phyloP scores from a whole-genome alignment of 106 monocot genomes.

The Alisma plantagoaquatica region DNA sequence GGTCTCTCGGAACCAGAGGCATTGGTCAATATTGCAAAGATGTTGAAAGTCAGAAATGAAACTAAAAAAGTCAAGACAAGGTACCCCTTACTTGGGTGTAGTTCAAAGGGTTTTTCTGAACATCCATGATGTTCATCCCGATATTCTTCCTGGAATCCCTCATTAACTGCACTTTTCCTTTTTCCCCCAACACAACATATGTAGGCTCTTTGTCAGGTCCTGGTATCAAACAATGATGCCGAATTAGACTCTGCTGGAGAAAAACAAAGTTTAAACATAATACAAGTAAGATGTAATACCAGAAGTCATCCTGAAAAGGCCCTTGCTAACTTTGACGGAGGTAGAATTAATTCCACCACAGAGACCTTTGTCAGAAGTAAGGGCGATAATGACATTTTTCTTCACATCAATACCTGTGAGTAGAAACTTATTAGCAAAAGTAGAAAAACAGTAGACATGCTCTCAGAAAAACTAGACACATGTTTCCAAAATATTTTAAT shows the following conservation, averaged over 20 bases:
- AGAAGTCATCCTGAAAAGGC: slow-evolving; percentile 63
- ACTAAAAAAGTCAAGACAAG: no score
- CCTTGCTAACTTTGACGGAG: slow-evolving; percentile 89
- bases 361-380: slow-evolving; percentile 95
- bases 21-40: no score
- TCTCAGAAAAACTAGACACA: no score
- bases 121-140: slow-evolving; percentile 46
- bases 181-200: slow-evolving; percentile 85
- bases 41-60: not conserved
- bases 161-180: slow-evolving; percentile 84
- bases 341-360: slow-evolving; percentile 98
- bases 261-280: no score
- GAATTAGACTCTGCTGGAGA: no score
- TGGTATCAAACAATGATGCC: slow-evolving; percentile 14
- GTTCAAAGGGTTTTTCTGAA: slow-evolving; percentile 86
- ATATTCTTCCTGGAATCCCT: slow-evolving; percentile 74
- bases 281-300: no score
- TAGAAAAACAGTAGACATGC: no score
- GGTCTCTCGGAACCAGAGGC: no score
- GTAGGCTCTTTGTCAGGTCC: slow-evolving; percentile 85
- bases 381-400: slow-evolving; percentile 81
- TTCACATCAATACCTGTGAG: slow-evolving; percentile 77
- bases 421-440: no score
- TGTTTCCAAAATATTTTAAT: no score
- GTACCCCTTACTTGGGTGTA: slow-evolving; percentile 93